Conservation (phyloP, 164 flowering plant species). For the Aristolochia fimbriata region DNA sequence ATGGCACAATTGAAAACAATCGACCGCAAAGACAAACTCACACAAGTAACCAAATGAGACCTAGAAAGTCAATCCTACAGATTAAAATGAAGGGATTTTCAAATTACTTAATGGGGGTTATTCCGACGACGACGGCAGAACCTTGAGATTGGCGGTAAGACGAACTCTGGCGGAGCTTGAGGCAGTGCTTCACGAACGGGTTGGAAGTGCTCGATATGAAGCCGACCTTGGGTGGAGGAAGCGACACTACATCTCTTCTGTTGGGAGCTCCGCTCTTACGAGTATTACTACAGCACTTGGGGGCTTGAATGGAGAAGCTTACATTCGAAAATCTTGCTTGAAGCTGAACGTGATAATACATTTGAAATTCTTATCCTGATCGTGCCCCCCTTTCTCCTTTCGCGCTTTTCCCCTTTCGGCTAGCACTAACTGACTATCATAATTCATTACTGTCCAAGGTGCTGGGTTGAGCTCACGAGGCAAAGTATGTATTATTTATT, state of each 20-base stretch:
- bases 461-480: too few species aligned
- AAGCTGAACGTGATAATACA: background rate
- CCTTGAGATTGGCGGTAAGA: conserved; percentile 73
- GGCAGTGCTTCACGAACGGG: conserved; percentile 82
- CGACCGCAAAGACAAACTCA: too few species aligned
- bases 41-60: too few species aligned
- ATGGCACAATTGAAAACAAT: too few species aligned
- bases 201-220: conserved; percentile 64
- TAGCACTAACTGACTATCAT: too few species aligned
- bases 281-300: background rate
- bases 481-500: too few species aligned
- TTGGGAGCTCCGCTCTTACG: background rate
- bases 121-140: conserved; percentile 73
- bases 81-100: too few species aligned
- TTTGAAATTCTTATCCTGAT: too few species aligned
- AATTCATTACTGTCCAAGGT: too few species aligned
- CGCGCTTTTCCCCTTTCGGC: too few species aligned
- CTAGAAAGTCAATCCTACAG: too few species aligned
- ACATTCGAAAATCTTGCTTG: background rate
- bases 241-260: background rate
- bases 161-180: conserved; percentile 78
- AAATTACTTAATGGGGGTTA: conserved; percentile 67
- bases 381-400: too few species aligned
- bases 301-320: background rate
- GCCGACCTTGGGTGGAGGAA: conserved; percentile 29